A percentile compares a stretch with the other conserved stretches of the same genome.
Conservation (phyloP, 208 protist genomes). For the Acanthamoeba culbertsoni region DNA sequence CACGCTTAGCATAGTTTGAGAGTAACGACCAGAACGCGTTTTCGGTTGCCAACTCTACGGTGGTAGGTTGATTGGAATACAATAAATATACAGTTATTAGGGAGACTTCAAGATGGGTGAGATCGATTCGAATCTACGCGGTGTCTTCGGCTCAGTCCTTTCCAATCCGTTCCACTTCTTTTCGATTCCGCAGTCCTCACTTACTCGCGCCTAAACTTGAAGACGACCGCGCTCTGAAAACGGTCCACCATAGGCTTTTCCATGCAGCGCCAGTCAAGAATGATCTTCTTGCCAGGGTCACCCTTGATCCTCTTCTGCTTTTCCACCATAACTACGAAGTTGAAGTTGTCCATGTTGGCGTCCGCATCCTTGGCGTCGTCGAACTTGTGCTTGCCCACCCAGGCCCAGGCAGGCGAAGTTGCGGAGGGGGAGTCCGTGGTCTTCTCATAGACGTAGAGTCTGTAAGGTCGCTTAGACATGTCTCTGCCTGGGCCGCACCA, state of each 20-base stretch:
- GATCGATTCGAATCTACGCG: too few species aligned
- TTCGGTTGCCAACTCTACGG: too few species aligned
- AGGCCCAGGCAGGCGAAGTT: neutral
- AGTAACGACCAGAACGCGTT: too few species aligned
- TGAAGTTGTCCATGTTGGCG: neutral
- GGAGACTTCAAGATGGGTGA: too few species aligned
- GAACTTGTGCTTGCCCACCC: conserved; percentile 22
- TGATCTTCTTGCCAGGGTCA: neutral
- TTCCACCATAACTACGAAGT: neutral
- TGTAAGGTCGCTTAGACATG: neutral
- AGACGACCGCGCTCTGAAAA: neutral
- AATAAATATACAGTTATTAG: too few species aligned
- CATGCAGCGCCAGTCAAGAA: conserved; percentile 25
- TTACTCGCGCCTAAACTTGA: conserved; percentile 4
- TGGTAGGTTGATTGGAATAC: too few species aligned
- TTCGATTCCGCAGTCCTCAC: too few species aligned
- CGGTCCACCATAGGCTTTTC: neutral
- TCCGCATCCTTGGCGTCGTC: neutral
- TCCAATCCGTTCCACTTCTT: too few species aligned
- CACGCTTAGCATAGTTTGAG: too few species aligned
- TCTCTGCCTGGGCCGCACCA: neutral
- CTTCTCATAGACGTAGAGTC: neutral
- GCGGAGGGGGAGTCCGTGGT: too few species aligned
- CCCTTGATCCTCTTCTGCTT: neutral
- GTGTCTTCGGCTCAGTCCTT: too few species aligned